Base-by-base conservation (phyloP, 2,329 filamentous ascomycete genomes). In the Emmonsia crescens region DNA sequence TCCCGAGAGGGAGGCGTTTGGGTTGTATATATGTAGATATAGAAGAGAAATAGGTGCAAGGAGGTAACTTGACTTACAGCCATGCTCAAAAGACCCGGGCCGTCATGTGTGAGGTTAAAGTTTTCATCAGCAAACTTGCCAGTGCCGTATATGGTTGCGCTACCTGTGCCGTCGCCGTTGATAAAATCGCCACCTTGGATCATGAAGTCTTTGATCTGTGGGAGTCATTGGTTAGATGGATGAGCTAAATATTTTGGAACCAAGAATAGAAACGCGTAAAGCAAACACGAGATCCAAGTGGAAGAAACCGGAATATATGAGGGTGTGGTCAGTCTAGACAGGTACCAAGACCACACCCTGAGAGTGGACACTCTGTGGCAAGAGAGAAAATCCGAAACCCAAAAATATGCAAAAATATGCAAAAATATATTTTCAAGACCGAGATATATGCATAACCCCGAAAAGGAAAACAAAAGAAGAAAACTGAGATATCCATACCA, bases 151-250 rank as follows among this genome's bases (percentile, higher is more conserved):
- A 97, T 96, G 68, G 84, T 89, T 12, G 87, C 88, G 55, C 87
- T 91, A 9, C 94, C 94, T 0, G 90, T 95, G 59, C 94, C 94
- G 74, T 97, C 89, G 59, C 91, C 90, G 70, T 96, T 91, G 64
- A 96, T 79, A 74, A 97, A 97, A 75, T 99, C 94, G 60, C 94
- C 94, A 54, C 93, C 93, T 75, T 99, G 94, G 70, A 94, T 89
- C 93, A 97, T 97, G 78, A 97, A 96, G 70, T 89, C 89, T 77
- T 89, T 89, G 74, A 96, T 96, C 90, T 95, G 66, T 40, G 44
- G 16, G 33, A 58, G 14, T 29, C 24, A 33, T 57, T 8, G 19
- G 55, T 46, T 57, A 46, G 55, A 21, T 4, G 8, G 19, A n/a
- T 2, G 16, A 12, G 12, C 3, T 52, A 48, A 21, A 21, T 16